These are phyloP conservation scores for Alternaria longipes DNA, from an alignment of 2,329 filamentous ascomycete genomes.

Conservation along the genomic window DNA sequence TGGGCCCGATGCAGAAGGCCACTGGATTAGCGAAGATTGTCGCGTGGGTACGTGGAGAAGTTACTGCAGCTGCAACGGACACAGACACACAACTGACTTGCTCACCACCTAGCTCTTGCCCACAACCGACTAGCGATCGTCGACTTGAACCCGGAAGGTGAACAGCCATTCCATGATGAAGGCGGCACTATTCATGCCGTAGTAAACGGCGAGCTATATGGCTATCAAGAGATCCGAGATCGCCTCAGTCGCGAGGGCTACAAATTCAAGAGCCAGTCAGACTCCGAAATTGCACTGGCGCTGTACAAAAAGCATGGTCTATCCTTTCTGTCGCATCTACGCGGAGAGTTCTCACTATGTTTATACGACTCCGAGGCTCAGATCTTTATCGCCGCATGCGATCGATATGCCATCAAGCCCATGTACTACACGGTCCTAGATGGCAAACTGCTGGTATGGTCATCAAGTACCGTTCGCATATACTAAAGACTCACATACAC, in stretches of 20 bases:
- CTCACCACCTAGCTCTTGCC: conserved; percentile 28
- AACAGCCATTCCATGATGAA: conserved; percentile 38
- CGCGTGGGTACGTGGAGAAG: conserved; percentile 50
- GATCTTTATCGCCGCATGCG: conserved; percentile 59
- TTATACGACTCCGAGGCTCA: conserved; percentile 58
- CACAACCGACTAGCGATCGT: conserved; percentile 40
- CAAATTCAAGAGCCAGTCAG: conserved; percentile 57
- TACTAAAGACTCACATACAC: background rate
- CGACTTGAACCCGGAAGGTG: conserved; percentile 32
- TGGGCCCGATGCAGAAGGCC: conserved; percentile 58
- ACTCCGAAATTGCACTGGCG: conserved; percentile 64
- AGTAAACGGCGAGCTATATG: conserved; percentile 70
- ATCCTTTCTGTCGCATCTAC: conserved; percentile 57
- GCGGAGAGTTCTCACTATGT: conserved; percentile 65
- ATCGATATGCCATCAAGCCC: conserved; percentile 67
- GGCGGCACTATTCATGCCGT: conserved; percentile 59
- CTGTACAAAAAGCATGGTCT: conserved; percentile 58
- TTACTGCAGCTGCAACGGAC: background rate
- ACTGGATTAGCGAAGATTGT: conserved; percentile 58
- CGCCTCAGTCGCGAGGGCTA: conserved; percentile 50
- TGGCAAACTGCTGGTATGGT: conserved; percentile 51
- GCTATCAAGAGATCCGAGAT: conserved; percentile 58
- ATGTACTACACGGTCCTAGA: conserved; percentile 60
- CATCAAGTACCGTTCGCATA: background rate
- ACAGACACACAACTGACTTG: conserved; percentile 19